Conservation (phyloP, 345 rosid species). For the Pistacia atlantica region DNA sequence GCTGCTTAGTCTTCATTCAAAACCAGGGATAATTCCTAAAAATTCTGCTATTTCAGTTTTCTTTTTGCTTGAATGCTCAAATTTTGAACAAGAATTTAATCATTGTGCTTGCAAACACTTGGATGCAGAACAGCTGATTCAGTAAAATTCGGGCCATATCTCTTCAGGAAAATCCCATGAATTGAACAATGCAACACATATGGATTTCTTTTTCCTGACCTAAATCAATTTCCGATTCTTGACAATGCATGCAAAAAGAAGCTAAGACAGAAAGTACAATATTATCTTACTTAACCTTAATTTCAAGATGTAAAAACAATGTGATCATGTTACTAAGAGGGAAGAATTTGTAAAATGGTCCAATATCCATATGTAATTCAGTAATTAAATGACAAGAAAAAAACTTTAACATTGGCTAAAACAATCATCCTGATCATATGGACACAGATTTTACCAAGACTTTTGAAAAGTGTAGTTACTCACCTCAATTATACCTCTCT, state of each 20-base stretch:
- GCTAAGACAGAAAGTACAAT: not conserved
- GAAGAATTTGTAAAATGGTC: no score
- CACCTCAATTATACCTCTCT: constrained; percentile 97
- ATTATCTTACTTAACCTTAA: not conserved
- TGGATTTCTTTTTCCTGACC: not conserved
- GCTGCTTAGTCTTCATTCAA: not conserved
- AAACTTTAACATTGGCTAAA: not conserved
- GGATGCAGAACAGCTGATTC: not conserved
- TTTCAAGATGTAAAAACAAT: not conserved
- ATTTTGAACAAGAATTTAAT: not conserved
- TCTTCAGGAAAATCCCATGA: not conserved
- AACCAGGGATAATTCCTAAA: not conserved
- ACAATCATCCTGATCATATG: not conserved
- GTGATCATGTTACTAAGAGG: no score
- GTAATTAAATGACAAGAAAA: not conserved
- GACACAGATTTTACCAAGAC: not conserved
- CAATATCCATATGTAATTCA: no score
- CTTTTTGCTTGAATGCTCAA: not conserved
- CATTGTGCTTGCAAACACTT: not conserved
- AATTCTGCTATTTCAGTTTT: not conserved
- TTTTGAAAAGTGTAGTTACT: constrained; percentile 10
- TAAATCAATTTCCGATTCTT: not conserved
- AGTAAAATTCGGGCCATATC: not conserved
- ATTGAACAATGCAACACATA: not conserved
- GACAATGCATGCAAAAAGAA: not conserved